Evolutionary conservation across 306 rosid genomes (phyloP).

Genomic region (Trifolium fragiferum): DNA sequence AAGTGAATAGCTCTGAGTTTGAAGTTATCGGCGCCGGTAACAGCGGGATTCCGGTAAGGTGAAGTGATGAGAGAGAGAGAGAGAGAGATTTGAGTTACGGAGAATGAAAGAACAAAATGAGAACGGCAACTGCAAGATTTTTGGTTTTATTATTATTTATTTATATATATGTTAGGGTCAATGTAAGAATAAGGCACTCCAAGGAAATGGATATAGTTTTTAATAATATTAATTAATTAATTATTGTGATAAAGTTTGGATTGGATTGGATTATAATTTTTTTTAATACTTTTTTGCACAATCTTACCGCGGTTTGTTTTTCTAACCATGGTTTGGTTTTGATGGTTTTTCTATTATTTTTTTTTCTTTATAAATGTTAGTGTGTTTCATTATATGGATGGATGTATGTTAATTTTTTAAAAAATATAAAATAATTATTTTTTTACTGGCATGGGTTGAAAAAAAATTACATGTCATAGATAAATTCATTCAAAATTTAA

Average conservation of each 20-base stretch:
- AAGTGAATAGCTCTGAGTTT: conserved; percentile 4
- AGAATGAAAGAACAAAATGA: conserved; percentile 44
- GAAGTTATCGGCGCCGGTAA: conserved; percentile 45
- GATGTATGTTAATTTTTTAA: too few relatives aligned
- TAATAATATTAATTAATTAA: too few relatives aligned
- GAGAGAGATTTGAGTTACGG: conserved; percentile 20
- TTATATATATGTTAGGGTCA: conserved; percentile 14
- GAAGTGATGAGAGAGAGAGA: not conserved
- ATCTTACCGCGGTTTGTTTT: conserved; percentile 44
- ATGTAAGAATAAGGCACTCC: conserved; percentile 25
- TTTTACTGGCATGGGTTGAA: too few relatives aligned
- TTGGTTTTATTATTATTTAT: conserved; percentile 17
- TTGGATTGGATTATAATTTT: conserved; percentile 5
- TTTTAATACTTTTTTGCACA: not conserved
- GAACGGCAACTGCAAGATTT: conserved; percentile 42
- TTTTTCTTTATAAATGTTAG: not conserved
- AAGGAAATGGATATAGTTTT: too few relatives aligned
- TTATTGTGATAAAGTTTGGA: conserved; percentile 11
- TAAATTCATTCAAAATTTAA: too few relatives aligned
- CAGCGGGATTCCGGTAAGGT: conserved; percentile 31
- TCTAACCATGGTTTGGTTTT: conserved; percentile 34
- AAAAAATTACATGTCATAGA: too few relatives aligned
- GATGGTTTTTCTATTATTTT: not conserved
- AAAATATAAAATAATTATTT: too few relatives aligned
- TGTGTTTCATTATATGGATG: too few relatives aligned